Conservation (phyloP, 441 rosid species). For the Geranium incanum region DNA sequence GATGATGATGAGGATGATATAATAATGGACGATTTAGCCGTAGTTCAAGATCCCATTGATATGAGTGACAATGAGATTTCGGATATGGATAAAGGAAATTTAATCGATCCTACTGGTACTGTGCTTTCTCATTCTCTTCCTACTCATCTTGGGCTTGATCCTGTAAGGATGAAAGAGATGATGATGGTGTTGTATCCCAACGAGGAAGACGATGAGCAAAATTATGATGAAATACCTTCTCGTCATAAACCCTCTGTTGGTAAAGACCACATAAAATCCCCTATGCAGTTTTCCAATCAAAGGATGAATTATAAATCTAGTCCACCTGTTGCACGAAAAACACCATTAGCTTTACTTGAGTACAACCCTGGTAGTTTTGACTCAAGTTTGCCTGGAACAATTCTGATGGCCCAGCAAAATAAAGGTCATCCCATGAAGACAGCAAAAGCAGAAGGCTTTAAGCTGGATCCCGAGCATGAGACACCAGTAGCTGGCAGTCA, state of each 20-base stretch:
- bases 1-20: constrained; percentile 91
- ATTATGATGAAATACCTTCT: constrained; percentile 30
- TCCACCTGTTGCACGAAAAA: constrained; percentile 47
- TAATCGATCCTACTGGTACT: constrained; percentile 36
- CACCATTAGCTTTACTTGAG: constrained; percentile 74
- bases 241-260: constrained; percentile 32
- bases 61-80: constrained; percentile 38
- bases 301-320: constrained; percentile 43
- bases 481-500: constrained; percentile 65
- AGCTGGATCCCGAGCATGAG: constrained; percentile 52
- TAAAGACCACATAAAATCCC: constrained; percentile 39
- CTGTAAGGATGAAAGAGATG: constrained; percentile 74
- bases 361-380: constrained; percentile 51
- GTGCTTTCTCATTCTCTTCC: constrained; percentile 96
- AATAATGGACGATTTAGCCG: constrained; percentile 54
- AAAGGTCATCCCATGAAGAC: constrained; percentile 49
- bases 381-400: constrained; percentile 46
- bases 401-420: constrained; percentile 73
- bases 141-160: constrained; percentile 88
- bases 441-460: constrained; percentile 57
- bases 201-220: constrained; percentile 49
- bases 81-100: constrained; percentile 39
- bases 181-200: constrained; percentile 66
- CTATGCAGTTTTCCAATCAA: constrained; percentile 39
- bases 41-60: constrained; percentile 31